Conservation (phyloP, 73 alveolate genomes). For the Tetrahymena elliotti region DNA sequence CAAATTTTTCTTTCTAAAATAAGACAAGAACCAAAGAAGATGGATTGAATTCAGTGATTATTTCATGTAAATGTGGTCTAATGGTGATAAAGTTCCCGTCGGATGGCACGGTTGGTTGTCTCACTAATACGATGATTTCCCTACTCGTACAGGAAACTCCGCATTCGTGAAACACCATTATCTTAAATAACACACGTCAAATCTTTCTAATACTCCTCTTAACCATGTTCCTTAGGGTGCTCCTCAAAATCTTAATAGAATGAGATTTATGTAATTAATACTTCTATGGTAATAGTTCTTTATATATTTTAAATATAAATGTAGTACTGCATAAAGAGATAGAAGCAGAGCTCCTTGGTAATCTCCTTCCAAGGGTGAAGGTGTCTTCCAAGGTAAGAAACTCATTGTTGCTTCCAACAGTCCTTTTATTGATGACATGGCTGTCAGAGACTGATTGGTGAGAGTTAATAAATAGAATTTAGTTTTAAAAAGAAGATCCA, state of each 20-base stretch:
- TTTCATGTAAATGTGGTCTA: constrained; percentile 13
- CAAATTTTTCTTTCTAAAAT: not conserved
- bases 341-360: constrained; percentile 34
- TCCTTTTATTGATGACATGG: constrained; percentile 29
- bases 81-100: constrained; percentile 39
- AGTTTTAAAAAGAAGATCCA: not conserved
- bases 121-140: constrained; percentile 33
- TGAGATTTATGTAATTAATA: constrained; percentile 20
- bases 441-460: constrained; percentile 25
- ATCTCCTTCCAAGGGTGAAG: constrained; percentile 3
- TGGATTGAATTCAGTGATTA: constrained; percentile 43
- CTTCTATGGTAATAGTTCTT: not conserved
- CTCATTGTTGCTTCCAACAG: constrained; percentile 4
- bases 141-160: constrained; percentile 37
- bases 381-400: constrained; percentile 29
- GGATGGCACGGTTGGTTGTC: constrained; percentile 48
- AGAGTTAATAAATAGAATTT: not conserved
- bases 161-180: constrained; percentile 23
- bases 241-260: constrained; percentile 17
- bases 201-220: constrained; percentile 24
- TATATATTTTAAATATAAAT: not conserved
- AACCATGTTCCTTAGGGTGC: constrained; percentile 34
- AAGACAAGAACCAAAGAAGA: constrained; percentile 41
- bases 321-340: constrained; percentile 2
- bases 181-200: constrained; percentile 11